phyloP scores from a whole-genome alignment of 441 rosid species.

The Breynia disticha region DNA sequence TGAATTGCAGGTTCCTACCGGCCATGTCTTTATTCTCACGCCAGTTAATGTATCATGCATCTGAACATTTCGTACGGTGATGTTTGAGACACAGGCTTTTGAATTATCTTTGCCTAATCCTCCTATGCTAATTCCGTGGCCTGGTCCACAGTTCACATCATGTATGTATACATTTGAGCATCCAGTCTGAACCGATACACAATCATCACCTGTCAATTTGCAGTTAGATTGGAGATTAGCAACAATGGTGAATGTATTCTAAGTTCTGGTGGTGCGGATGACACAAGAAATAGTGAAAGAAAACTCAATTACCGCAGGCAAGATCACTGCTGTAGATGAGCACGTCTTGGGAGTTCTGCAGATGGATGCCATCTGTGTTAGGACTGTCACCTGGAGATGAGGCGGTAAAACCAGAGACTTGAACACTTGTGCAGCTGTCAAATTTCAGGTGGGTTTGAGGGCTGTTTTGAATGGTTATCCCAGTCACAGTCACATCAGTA shows the following conservation, averaged over 20 bases:
- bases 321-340: slow-evolving; percentile 50
- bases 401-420: slow-evolving; percentile 46
- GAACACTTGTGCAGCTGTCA: slow-evolving; percentile 59
- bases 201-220: slow-evolving; percentile 67
- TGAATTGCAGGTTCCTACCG: slow-evolving; percentile 30
- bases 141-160: slow-evolving; percentile 75
- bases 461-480: slow-evolving; percentile 81
- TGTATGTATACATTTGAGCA: slow-evolving; percentile 63
- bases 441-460: slow-evolving; percentile 89
- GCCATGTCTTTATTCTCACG: slow-evolving; percentile 92
- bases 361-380: slow-evolving; percentile 85
- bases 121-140: slow-evolving; percentile 92
- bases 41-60: slow-evolving; percentile 63
- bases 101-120: slow-evolving; percentile 54
- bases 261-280: no score
- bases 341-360: slow-evolving; percentile 75
- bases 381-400: slow-evolving; percentile 92
- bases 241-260: no score
- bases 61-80: slow-evolving; percentile 58
- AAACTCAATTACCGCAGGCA: slow-evolving; percentile 51
- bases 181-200: slow-evolving; percentile 74
- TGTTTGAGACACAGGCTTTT: slow-evolving; percentile 77
- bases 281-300: no score
- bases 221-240: background rate
- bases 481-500: slow-evolving; percentile 47